These are phyloP conservation scores for Neurospora intermedia DNA, from an alignment of 495 filamentous ascomycete species.

Conservation along the genomic window DNA sequence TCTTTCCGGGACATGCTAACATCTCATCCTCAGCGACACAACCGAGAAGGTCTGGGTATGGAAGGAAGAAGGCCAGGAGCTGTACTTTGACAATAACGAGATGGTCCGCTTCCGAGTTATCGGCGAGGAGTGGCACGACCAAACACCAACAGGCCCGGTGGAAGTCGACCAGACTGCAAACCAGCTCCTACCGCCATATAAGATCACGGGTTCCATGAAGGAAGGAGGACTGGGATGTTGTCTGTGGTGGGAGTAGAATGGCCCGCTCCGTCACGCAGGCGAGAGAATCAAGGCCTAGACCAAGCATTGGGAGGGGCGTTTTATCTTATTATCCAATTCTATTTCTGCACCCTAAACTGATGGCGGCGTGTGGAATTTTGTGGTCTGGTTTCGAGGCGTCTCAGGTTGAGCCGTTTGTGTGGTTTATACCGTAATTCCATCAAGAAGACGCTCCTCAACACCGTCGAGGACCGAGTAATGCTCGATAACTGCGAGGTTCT, in stretches of 20 bases:
- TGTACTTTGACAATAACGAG: conserved; percentile 84
- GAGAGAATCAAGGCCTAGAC: not conserved
- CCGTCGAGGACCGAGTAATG: conserved; percentile 83
- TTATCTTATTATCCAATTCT: not conserved
- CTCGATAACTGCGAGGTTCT: conserved; percentile 90
- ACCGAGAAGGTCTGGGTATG: conserved; percentile 73
- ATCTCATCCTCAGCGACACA: conserved; percentile 40
- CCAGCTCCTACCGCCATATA: conserved; percentile 46
- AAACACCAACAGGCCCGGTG: conserved; percentile 59
- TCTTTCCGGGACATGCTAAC: not conserved
- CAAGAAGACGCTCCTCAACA: conserved; percentile 73
- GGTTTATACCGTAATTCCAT: conserved; percentile 34
- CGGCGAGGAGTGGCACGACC: conserved; percentile 78
- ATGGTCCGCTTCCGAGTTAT: conserved; percentile 75
- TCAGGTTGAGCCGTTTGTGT: not conserved
- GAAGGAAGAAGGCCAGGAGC: conserved; percentile 56
- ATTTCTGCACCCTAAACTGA: not conserved
- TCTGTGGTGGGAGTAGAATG: conserved; percentile 41
- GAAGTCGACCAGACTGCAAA: conserved; percentile 30
- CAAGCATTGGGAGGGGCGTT: not conserved
- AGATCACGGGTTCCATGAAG: conserved; percentile 52
- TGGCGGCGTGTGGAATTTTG: not conserved
- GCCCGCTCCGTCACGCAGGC: not conserved
- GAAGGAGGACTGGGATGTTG: conserved; percentile 40
- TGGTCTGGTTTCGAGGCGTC: not conserved